Evolutionary conservation across 345 rosid genomes (phyloP).

Genomic region (Heritiera fomes): DNA sequence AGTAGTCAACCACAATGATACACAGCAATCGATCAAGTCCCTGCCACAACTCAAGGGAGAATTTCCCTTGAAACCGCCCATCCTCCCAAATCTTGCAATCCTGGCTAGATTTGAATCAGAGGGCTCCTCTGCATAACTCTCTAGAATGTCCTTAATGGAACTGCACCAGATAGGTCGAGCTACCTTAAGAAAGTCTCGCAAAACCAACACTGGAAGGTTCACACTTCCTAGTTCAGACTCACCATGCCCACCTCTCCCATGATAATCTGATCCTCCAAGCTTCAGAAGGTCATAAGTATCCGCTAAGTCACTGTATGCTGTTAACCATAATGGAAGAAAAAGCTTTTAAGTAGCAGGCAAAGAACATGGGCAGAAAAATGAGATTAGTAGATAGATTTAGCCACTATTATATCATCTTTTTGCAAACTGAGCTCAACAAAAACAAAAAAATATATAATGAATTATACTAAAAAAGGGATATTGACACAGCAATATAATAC

Average conservation of each 20-base stretch:
- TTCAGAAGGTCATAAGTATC: constrained; percentile 74
- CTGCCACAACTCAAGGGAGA: constrained; percentile 42
- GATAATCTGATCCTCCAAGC: constrained; percentile 96
- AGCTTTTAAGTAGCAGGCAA: not conserved
- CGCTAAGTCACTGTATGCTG: constrained; percentile 81
- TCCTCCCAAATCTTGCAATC: constrained; percentile 57
- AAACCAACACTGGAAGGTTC: constrained; percentile 61
- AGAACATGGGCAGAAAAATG: not conserved
- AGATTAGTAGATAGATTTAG: not conserved
- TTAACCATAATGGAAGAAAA: constrained; percentile 12
- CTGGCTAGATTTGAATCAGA: constrained; percentile 56
- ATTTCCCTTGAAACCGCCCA: constrained; percentile 46
- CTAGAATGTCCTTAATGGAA: constrained; percentile 56
- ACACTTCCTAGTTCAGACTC: constrained; percentile 88
- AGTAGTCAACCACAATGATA: constrained; percentile 62
- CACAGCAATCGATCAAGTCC: constrained; percentile 62
- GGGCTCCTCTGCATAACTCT: constrained; percentile 62
- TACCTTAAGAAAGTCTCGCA: constrained; percentile 66
- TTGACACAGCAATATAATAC: constrained; percentile 33
- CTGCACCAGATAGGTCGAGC: constrained; percentile 86
- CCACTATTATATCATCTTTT: not conserved
- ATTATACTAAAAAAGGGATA: not conserved
- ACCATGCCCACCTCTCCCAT: constrained; percentile 76
- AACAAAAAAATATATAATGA: not conserved
- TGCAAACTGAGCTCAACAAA: constrained; percentile 9